These are phyloP conservation scores for Nymphaea colorata DNA, from an alignment of 164 flowering plant genomes.

Conservation along the genomic window DNA sequence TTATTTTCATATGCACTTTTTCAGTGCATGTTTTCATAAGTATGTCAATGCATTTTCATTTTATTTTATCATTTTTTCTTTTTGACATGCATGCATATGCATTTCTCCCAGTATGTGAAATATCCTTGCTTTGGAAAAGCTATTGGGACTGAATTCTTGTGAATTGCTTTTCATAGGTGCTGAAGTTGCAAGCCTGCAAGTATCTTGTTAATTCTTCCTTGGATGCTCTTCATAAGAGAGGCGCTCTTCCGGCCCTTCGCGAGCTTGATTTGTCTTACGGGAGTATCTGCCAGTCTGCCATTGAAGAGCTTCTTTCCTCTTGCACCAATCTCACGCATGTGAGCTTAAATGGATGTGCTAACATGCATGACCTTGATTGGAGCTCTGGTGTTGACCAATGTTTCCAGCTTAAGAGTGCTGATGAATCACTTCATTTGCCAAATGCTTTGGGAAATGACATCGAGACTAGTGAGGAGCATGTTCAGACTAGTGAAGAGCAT, in stretches of 20 bases:
- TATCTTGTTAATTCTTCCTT: constrained; percentile 68
- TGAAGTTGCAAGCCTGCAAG: constrained; percentile 97
- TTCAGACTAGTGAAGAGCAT: constrained; percentile 26
- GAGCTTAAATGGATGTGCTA: constrained; percentile 81
- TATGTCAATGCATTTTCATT: not conserved
- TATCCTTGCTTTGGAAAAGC: not conserved
- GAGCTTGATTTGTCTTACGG: constrained; percentile 92
- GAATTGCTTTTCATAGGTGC: constrained; percentile 28
- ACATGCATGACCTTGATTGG: constrained; percentile 98
- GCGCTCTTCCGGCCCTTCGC: constrained; percentile 68
- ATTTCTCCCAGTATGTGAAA: not conserved
- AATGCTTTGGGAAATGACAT: constrained; percentile 10
- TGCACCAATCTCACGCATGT: constrained; percentile 87
- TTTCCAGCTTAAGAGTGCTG: constrained; percentile 14
- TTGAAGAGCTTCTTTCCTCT: constrained; percentile 81
- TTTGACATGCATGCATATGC: not conserved
- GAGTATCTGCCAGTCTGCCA: constrained; percentile 72
- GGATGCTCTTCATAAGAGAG: constrained; percentile 71
- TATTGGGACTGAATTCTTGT: not conserved
- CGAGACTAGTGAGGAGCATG: constrained; percentile 20
- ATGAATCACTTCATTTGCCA: constrained; percentile 9
- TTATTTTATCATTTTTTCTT: too few species aligned
- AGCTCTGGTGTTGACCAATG: constrained; percentile 17
- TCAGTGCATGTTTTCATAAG: not conserved
- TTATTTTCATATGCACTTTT: not conserved